These are phyloP conservation scores for Pleurotus citrinopileatus DNA, from an alignment of 768 basidiomycete genomes.

Conservation along the genomic window DNA sequence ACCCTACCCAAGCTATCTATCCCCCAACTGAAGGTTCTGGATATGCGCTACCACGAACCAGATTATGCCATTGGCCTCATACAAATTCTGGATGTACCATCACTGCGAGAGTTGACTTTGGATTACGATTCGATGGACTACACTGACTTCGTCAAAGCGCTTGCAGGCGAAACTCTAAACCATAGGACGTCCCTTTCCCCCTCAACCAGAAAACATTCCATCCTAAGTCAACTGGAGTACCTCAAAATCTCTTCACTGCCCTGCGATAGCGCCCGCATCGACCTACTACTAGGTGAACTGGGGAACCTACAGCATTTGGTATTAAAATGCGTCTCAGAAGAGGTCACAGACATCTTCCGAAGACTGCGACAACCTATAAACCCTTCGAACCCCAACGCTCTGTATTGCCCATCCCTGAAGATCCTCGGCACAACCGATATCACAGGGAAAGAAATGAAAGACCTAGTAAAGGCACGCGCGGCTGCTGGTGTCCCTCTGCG, in stretches of 20 bases:
- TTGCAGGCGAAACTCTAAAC: constrained; percentile 23
- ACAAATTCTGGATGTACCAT: constrained; percentile 36
- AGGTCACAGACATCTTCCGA: constrained; percentile 18
- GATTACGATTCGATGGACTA: constrained; percentile 58
- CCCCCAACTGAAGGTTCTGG: constrained; percentile 36
- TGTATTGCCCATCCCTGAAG: constrained; percentile 51
- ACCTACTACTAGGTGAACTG: constrained; percentile 45
- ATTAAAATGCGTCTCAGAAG: constrained; percentile 32
- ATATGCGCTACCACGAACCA: constrained; percentile 37
- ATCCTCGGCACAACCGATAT: constrained; percentile 46
- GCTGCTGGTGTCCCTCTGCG: constrained; percentile 43
- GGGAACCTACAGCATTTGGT: constrained; percentile 41
- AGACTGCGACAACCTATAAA: constrained; percentile 15
- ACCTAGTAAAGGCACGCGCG: constrained; percentile 41
- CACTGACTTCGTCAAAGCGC: constrained; percentile 40
- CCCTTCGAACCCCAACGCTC: constrained; percentile 14
- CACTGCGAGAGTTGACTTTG: constrained; percentile 42
- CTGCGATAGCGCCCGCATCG: constrained; percentile 30
- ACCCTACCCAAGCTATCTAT: constrained; percentile 15
- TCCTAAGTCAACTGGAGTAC: constrained; percentile 46
- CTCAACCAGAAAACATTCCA: constrained; percentile 31
- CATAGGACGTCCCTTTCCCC: neutral
- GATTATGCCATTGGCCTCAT: constrained; percentile 36
- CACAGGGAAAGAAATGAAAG: constrained; percentile 35
- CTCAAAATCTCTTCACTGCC: constrained; percentile 53